A percentile compares a stretch with the other conserved stretches of the same genome.
Evolutionary conservation across 768 basidiomycete species (phyloP).

Genomic region (Clitopilus passeckerianus): DNA sequence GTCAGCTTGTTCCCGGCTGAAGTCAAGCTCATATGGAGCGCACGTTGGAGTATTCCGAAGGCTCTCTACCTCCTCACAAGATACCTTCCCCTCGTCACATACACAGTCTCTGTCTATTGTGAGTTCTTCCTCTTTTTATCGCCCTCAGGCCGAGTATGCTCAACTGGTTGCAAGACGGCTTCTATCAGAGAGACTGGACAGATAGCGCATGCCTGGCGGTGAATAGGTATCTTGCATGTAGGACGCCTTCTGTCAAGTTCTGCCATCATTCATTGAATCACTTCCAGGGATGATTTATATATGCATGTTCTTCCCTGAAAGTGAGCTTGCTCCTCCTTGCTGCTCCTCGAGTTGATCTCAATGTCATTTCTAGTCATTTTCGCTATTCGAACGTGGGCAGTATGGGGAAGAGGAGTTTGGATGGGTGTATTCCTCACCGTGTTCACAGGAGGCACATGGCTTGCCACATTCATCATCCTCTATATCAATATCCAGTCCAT

Average conservation of each 20-base stretch:
- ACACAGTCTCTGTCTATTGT: background rate
- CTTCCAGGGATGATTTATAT: background rate
- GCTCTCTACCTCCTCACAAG: constrained; percentile 8
- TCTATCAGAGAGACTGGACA: background rate
- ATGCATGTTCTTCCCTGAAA: background rate
- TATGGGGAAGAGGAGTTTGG: background rate
- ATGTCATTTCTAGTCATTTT: background rate
- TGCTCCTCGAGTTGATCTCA: background rate
- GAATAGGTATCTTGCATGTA: background rate
- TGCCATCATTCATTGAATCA: no score
- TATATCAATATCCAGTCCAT: background rate
- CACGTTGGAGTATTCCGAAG: constrained; percentile 7
- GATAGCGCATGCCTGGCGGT: background rate
- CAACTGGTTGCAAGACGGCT: background rate
- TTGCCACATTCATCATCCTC: background rate
- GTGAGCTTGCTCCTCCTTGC: background rate
- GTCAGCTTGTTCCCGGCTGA: constrained; percentile 11
- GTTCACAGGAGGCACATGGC: background rate
- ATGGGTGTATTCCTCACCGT: background rate
- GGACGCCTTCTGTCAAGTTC: no score
- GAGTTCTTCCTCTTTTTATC: background rate
- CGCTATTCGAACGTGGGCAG: background rate
- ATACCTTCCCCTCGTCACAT: constrained; percentile 5
- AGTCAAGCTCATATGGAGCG: constrained; percentile 4
- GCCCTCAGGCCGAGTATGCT: background rate